Evolutionary conservation across 192 early-diverging fungal species (phyloP), one percentile per base, ranked within the genome.

Genomic region (Rhizophagus clarus): DNA sequence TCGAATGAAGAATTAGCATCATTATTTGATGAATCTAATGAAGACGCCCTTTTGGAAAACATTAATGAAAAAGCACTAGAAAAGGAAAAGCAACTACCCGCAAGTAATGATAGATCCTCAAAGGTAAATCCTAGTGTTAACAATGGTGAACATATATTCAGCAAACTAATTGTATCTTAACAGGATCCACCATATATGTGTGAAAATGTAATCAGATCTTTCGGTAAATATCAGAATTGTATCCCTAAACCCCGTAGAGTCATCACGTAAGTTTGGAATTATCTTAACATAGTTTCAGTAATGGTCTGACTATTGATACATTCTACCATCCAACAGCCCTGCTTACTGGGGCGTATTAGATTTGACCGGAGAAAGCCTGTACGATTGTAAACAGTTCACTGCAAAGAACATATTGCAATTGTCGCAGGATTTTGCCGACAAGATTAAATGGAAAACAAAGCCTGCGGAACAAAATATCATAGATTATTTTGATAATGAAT

Each of bases 71-170:
- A 62, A 15, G 4, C 20, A 61, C 56, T 75, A 24, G 73, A 75
- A n/a, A 29, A 75, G 10, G 56, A 75, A 24, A 75, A 22, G 61
- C 32, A 61, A 12, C 56, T 15, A 61, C 26, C 15, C 31, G 14
- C 32, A 61, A 75, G 73, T 62, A 14, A 12, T 75, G n/a, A n/a
- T n/a, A n/a, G n/a, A n/a, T 10, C 6, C 5, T 75, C 17, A 32
- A 75, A 61, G 56, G 73, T 75, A 75, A 75, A 61, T 4, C 32
- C 34, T 75, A 75, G n/a, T 75, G 56, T 75, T 75, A 75, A 61
- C 56, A 61, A 56, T 61, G 34, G 15, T 28, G 9, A 75, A 75
- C 22, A 61, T 75, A 31, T 61, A 75, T 75, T 75, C 56, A 75
- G 56, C 20, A 75, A 31, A 12, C 56, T 61, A 12, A 75, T 34